A percentile compares a stretch with the other conserved stretches of the same genome.
Evolutionary conservation across 805 yeast species (phyloP).

Genomic region (Yarrowia sp.): DNA sequence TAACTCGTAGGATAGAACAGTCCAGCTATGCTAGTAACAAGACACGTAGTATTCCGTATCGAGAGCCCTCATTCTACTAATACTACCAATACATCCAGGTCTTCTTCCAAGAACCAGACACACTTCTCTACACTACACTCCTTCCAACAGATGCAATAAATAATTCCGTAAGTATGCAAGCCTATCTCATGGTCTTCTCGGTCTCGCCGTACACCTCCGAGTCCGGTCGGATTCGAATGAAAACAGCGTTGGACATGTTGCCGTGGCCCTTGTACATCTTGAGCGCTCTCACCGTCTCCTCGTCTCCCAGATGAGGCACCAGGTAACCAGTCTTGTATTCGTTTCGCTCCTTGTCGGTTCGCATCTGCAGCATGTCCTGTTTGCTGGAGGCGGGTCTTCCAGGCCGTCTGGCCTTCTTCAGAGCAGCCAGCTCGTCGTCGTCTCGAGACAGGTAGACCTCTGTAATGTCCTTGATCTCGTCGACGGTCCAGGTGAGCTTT

Average conservation of each 20-base stretch:
- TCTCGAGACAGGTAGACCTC: conserved; percentile 61
- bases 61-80: no score
- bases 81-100: no score
- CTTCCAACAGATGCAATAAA: conserved; percentile 5
- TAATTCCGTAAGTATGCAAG: conserved; percentile 2
- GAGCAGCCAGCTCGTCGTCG: conserved; percentile 68
- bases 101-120: no score
- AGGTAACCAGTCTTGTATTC: conserved; percentile 67
- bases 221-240: conserved; percentile 39
- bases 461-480: conserved; percentile 61
- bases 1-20: no score
- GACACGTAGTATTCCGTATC: no score
- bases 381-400: conserved; percentile 79
- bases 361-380: conserved; percentile 64
- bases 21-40: no score
- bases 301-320: conserved; percentile 69
- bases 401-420: conserved; percentile 67
- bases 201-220: conserved; percentile 27
- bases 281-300: conserved; percentile 55
- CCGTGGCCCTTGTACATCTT: conserved; percentile 83
- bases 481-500: conserved; percentile 47
- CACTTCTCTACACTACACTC: no score
- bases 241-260: conserved; percentile 62
- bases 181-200: conserved; percentile 27
- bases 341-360: conserved; percentile 57